Base-by-base conservation (phyloP, 2,329 filamentous ascomycete genomes). In the Colletotrichum tropicicola region DNA sequence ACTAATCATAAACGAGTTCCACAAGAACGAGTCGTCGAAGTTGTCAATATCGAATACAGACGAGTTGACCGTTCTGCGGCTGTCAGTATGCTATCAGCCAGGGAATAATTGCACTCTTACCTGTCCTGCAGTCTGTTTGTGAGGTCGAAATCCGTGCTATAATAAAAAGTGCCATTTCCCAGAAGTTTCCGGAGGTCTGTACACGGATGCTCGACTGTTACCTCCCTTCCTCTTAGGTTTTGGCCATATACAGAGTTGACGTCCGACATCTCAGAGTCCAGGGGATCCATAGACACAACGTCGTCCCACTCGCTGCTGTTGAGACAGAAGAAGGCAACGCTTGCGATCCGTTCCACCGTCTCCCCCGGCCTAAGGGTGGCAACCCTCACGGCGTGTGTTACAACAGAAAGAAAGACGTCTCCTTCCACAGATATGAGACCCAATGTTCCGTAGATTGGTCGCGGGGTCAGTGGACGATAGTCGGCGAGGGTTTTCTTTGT, bases 1-100 rank as follows among this genome's bases (percentile, higher is more conserved):
- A 68, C 92, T 91, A 72, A 99, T 97, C 94, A 99, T 98, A 79
- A 97, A 98, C 4, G 93, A 97, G 74, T 99, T 99, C 96, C 96
- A 99, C 17, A 99, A 80, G 74, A 97, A 98, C 1, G 92, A 91
- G 72, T 94, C 91, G 76, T 99, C 94, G 67, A 98, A 89, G 73
- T 93, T 96, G 74, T 97, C 94, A 66, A 98, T 93, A 68, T 97
- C 92, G 68, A 98, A 94, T 1, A 91, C 89, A 45, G 89, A 86
- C 19, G 88, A 88, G 74, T 95, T 93, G 60, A 91, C 88, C 13
- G 91, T 89, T 71, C 92, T 93, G 65, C 3, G 28, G 25, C 43
- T 68, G 66, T 23, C 56, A 28, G 35, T 37, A 45, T 54, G 72
- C 51, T 72, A 68, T 66, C 65, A 13, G 17, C 8, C 9, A 59